These are phyloP conservation scores for Trichoderma atrobrunneum DNA, from an alignment of 2,329 filamentous ascomycete genomes.

Conservation along the genomic window DNA sequence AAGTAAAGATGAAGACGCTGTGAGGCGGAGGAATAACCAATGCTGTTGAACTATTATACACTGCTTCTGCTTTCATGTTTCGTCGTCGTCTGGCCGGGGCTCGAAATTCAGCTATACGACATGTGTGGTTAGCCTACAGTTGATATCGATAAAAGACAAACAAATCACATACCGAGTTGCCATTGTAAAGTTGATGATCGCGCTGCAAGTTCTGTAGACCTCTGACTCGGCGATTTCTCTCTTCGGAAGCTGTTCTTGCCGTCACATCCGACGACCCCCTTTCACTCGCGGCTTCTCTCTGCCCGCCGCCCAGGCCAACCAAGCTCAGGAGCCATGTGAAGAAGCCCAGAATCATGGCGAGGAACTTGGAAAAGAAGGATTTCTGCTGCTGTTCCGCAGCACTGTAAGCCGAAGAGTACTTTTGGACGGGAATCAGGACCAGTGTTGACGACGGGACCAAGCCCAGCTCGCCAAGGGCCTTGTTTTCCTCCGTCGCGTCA, in stretches of 20 bases:
- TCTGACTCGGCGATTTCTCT: conserved; percentile 27
- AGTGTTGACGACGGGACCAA: conserved; percentile 78
- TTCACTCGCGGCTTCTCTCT: background rate
- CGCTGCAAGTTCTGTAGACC: conserved; percentile 47
- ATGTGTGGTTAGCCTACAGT: conserved; percentile 20
- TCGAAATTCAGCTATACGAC: conserved; percentile 62
- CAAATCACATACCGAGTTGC: conserved; percentile 75
- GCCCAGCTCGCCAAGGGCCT: conserved; percentile 65
- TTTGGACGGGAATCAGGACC: conserved; percentile 69
- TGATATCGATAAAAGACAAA: background rate
- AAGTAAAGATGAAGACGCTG: background rate
- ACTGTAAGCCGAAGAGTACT: conserved; percentile 43
- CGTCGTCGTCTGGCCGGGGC: conserved; percentile 59
- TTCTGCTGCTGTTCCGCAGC: conserved; percentile 25
- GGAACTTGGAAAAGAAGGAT: conserved; percentile 29
- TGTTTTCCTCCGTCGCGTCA: conserved; percentile 69
- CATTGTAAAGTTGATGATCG: conserved; percentile 80
- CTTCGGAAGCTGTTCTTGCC: conserved; percentile 24
- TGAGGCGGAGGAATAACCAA: background rate
- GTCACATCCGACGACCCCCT: background rate
- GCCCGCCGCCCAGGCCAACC: conserved; percentile 26
- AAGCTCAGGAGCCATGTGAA: conserved; percentile 38
- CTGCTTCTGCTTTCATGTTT: conserved; percentile 23
- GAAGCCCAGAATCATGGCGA: conserved; percentile 33
- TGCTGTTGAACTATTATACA: background rate